Conservation (phyloP, 2,329 filamentous ascomycete genomes). For the Xylaria sp. region DNA sequence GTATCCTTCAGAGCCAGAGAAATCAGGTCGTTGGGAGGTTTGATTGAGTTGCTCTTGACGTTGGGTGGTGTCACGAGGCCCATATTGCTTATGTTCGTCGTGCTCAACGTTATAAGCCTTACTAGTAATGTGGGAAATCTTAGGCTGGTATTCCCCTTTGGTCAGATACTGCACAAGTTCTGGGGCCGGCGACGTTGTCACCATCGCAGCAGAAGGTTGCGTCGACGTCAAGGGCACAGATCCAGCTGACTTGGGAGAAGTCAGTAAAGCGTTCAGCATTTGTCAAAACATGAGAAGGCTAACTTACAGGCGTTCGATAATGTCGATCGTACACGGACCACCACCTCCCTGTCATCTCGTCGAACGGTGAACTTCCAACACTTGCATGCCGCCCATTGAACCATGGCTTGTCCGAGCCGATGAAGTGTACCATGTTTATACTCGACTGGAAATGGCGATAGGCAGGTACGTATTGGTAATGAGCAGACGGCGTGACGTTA, state of each 20-base stretch:
- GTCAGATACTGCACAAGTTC: conserved; percentile 59
- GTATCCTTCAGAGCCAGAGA: conserved; percentile 20
- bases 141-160: conserved; percentile 58
- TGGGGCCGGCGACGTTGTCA: conserved; percentile 27
- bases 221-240: conserved; percentile 5
- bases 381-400: conserved; percentile 63
- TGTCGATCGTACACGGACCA: conserved; percentile 94
- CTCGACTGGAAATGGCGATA: conserved; percentile 90
- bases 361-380: conserved; percentile 68
- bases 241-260: conserved; percentile 28
- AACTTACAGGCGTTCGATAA: conserved; percentile 64
- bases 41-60: conserved; percentile 27
- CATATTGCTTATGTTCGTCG: conserved; percentile 31
- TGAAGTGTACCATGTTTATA: conserved; percentile 93
- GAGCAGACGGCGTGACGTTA: conserved; percentile 94
- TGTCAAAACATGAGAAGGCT: background rate
- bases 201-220: background rate
- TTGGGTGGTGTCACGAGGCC: conserved; percentile 19
- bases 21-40: conserved; percentile 20
- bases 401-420: conserved; percentile 92
- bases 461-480: conserved; percentile 96
- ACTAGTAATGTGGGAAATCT: conserved; percentile 36
- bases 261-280: conserved; percentile 27
- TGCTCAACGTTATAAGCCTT: conserved; percentile 40
- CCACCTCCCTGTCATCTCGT: conserved; percentile 86